Conservation (phyloP, 768 basidiomycete genomes). For the Agaricus sinodeliciosus region DNA sequence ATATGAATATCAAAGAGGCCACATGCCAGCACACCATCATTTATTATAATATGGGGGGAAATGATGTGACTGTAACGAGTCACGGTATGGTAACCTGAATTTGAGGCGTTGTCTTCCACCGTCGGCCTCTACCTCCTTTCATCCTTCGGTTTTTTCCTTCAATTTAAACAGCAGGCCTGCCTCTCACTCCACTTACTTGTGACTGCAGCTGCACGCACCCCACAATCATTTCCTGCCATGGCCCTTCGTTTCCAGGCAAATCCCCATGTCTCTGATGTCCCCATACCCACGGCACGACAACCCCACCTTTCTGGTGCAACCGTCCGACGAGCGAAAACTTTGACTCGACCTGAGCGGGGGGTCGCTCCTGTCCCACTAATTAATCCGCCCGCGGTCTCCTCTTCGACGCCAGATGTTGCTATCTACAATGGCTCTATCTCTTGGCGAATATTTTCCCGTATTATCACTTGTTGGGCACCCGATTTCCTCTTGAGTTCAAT, state of each 20-base stretch:
- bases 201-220: constrained; percentile 19
- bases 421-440: constrained; percentile 42
- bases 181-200: constrained; percentile 17
- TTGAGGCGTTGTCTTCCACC: not conserved
- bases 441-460: constrained; percentile 77
- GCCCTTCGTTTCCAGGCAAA: constrained; percentile 51
- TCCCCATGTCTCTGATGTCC: constrained; percentile 54
- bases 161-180: constrained; percentile 19
- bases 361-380: constrained; percentile 94
- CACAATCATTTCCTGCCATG: constrained; percentile 28
- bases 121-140: not conserved
- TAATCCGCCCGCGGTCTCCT: constrained; percentile 54
- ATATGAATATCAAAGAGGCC: too few relatives aligned
- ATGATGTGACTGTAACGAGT: constrained; percentile 11
- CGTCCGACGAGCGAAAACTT: constrained; percentile 87
- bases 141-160: constrained; percentile 4
- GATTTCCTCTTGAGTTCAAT: constrained; percentile 62
- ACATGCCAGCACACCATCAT: too few relatives aligned
- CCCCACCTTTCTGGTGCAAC: constrained; percentile 50
- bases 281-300: constrained; percentile 57
- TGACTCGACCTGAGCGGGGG: constrained; percentile 91
- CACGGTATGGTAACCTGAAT: constrained; percentile 10
- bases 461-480: constrained; percentile 91
- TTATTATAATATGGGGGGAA: not conserved
- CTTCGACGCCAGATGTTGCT: constrained; percentile 28